phyloP scores from a whole-genome alignment of 371 early-diverging fungal species.

The Neoconidiobolus thromboides region DNA sequence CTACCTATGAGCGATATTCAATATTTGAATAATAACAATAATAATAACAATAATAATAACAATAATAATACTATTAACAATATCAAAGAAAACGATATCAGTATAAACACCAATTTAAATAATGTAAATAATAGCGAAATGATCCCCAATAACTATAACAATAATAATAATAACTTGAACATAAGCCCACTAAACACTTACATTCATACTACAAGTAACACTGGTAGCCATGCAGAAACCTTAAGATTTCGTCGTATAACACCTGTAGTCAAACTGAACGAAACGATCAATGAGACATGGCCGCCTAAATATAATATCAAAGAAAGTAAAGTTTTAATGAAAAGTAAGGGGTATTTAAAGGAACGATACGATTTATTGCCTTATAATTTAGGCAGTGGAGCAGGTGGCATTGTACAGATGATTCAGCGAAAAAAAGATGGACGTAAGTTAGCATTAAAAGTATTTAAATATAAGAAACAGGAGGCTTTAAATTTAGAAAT shows the following conservation, averaged over 20 bases:
- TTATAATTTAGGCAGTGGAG: neutral
- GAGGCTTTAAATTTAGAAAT: neutral
- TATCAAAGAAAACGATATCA: too few relatives aligned
- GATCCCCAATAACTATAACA: too few relatives aligned
- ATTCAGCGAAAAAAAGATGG: neutral
- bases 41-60: too few relatives aligned
- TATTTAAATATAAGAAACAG: neutral
- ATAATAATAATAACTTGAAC: too few relatives aligned
- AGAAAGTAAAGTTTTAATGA: neutral
- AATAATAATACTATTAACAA: too few relatives aligned
- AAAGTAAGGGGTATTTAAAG: neutral
- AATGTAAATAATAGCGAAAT: too few relatives aligned
- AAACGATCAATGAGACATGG: neutral
- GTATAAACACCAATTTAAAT: too few relatives aligned
- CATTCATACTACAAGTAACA: too few relatives aligned
- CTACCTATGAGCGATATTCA: too few relatives aligned
- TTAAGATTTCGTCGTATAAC: neutral
- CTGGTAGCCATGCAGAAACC: neutral
- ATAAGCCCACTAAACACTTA: too few relatives aligned
- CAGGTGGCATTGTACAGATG: constrained; percentile 1
- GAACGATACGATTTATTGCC: neutral
- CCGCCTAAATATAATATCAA: neutral
- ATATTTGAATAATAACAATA: too few relatives aligned
- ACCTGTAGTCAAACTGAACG: neutral
- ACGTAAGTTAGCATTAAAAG: neutral